Base-by-base conservation (phyloP, 371 early-diverging fungal species). In the Sporodiniella umbellata region DNA sequence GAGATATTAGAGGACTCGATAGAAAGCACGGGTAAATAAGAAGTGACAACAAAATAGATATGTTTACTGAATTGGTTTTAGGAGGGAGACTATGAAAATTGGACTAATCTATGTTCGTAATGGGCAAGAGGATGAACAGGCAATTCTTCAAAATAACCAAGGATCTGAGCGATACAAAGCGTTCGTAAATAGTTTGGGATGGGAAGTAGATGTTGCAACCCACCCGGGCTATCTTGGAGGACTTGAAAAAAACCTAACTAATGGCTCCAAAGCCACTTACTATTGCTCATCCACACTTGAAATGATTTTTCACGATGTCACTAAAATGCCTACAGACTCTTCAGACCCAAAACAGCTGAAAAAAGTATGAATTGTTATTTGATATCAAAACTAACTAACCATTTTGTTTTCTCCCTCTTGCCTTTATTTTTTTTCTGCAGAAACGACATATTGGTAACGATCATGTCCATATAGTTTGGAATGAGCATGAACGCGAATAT, bases 401-500 rank as follows among this genome's bases (percentile, higher is more conserved):
- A n/a, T n/a, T n/a, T n/a, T n/a, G n/a, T n/a, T n/a, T n/a, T n/a
- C n/a, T n/a, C n/a, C n/a, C n/a, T n/a, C n/a, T n/a, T n/a, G n/a
- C n/a, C n/a, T n/a, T 15, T 26, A 25, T 19, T 46, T 14, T 14
- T n/a, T 15, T 33, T 6, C n/a, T 21, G 21, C 17, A 85, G 93
- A 98, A 98, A 84, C 91, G 97, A 11, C 98, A 98, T 55, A 87
- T 98, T 62, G 98, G 98, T 23, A 98, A 98, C 61, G 97, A 98
- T 58, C 94, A 94, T 53, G 94, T 98, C 2, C 97, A 96, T 56
- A 90, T 98, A 45, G 81, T 98, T 2, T 98, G 96, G 96, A 95
- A 95, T 59, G 98, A 95, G 62, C 89, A 92, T 56, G 74, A 72
- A 30, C 73, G 90, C 26, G 87, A 90, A 26, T 98, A 96, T 62